Evolutionary conservation across 495 filamentous ascomycete species (phyloP), one percentile per base, ranked within the genome.

Genomic region (Hypomontagnella submonticulosa): DNA sequence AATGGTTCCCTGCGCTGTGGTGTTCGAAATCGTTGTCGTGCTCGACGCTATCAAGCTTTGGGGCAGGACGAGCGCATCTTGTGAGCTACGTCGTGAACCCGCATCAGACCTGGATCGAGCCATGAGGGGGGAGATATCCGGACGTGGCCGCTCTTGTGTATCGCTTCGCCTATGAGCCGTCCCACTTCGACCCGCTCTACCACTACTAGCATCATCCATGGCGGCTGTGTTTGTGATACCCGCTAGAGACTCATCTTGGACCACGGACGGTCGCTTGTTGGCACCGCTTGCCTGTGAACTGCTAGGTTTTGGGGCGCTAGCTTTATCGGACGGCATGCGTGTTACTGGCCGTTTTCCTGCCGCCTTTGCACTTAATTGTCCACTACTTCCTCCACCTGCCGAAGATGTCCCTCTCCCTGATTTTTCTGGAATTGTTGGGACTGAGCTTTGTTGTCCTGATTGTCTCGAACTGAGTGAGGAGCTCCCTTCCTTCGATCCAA

Each of bases 331-430:
- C 47, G 51, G 44, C 32, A 11, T 19, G 12, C 13, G 60, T 27
- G 37, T 46, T 0, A 60, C 71, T 12, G 74, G 75, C 32, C 72
- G 71, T 53, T 81, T 80, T 11, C 78, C 78, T 23, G 74, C 73
- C 19, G 74, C 77, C 46, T 78, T 80, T 1, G 69, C 59, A 58
- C 73, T 77, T 49, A 74, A 20, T 15, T 32, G 41, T 8, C 59
- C 63, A 20, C 15, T n/a, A 27, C 9, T 42, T 6, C 61, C 66
- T 30, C 37, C 54, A 4, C 42, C 36, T 13, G 33, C 57, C 33
- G 57, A 57, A 7, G 46, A 10, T 3, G 37, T n/a, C 13, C 48
- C 56, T 12, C 63, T 63, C 16, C 30, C 40, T 11, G 60, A 19
- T 15, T 63, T 68, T 37, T 70, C 71, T 12, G 40, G 32, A 15